Base-by-base conservation (phyloP, 768 basidiomycete species). In the Inosperma sp. region DNA sequence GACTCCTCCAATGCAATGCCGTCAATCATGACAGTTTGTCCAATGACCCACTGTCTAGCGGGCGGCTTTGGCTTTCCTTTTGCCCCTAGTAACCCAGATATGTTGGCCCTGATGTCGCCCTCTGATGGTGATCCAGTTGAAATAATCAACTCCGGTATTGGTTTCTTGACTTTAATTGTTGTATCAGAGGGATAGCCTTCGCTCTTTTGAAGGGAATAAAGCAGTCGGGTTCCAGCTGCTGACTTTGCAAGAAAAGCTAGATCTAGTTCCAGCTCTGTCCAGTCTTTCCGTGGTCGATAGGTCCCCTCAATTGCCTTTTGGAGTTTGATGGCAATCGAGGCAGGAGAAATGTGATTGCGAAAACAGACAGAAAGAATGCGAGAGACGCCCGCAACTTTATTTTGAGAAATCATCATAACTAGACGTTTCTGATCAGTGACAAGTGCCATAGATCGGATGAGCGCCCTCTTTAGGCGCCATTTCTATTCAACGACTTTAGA, bases 181-280 rank as follows among this genome's bases (percentile, higher is more conserved):
- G 53, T 50, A 1, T 19, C 1, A 7, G 66, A 68, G 10, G 66
- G 56, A 21, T 55, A 56, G 0, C 53, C 51, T 12, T 59, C 45
- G 1, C 54, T 50, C 40, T 63, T 64, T 16, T 60, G 56, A 2
- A 68, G 46, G 3, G 56, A 56, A 58, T 62, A 65, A 0, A 68
- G 52, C 0, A 68, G 55, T 0, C 54, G 37, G 17, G 62, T 51
- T 0, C 66, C 67, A 17, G 62, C 63, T 41, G 62, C n/a, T 23
- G 62, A 48, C 31, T 65, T 64, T 1, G 53, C 43, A 7, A 68
- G 53, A 40, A 65, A 63, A 39, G 63, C 62, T 25, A 63, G 48
- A 51, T 68, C 67, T 43, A 59, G 43, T 7, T 44, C 22, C 23
- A 23, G 27, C 14, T 6, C 3, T 4, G 4, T 44, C 43, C 43